Conservation (phyloP, 2,329 filamentous ascomycete genomes). For the Coleophoma cylindrospora region DNA sequence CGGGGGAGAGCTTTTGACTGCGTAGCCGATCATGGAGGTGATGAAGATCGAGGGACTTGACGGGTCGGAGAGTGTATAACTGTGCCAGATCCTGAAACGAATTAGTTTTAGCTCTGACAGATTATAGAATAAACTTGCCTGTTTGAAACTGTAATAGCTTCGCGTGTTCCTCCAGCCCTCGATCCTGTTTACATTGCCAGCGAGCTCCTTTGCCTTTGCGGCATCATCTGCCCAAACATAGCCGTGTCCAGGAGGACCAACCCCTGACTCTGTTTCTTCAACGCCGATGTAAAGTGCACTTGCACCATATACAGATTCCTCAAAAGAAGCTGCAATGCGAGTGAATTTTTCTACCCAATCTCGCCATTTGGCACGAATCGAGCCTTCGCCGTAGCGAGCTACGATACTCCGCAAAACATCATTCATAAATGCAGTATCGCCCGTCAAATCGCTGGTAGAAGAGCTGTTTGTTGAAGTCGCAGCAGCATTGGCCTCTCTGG, state of each 20-base stretch:
- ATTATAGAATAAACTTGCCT: conserved; percentile 48
- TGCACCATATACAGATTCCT: conserved; percentile 91
- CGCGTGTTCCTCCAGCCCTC: conserved; percentile 96
- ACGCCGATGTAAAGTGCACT: conserved; percentile 82
- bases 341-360: conserved; percentile 95
- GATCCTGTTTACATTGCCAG: conserved; percentile 86
- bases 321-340: conserved; percentile 86
- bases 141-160: conserved; percentile 93
- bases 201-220: conserved; percentile 77
- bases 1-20: conserved; percentile 69
- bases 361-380: conserved; percentile 87
- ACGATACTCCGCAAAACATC: conserved; percentile 79
- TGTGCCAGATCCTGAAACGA: conserved; percentile 55
- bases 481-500: conserved; percentile 40
- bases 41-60: conserved; percentile 80
- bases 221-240: conserved; percentile 91
- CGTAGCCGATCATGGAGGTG: conserved; percentile 91
- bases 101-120: conserved; percentile 11
- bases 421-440: conserved; percentile 84
- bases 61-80: conserved; percentile 58
- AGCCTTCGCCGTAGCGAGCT: conserved; percentile 82
- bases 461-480: conserved; percentile 17
- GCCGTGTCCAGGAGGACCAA: conserved; percentile 66
- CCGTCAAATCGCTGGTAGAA: conserved; percentile 62
- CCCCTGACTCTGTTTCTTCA: conserved; percentile 59